Evolutionary conservation across 1,284 basidiomycete genomes (phyloP), one percentile per base, ranked within the genome.

Genomic region (Microbotryum saponariae): DNA sequence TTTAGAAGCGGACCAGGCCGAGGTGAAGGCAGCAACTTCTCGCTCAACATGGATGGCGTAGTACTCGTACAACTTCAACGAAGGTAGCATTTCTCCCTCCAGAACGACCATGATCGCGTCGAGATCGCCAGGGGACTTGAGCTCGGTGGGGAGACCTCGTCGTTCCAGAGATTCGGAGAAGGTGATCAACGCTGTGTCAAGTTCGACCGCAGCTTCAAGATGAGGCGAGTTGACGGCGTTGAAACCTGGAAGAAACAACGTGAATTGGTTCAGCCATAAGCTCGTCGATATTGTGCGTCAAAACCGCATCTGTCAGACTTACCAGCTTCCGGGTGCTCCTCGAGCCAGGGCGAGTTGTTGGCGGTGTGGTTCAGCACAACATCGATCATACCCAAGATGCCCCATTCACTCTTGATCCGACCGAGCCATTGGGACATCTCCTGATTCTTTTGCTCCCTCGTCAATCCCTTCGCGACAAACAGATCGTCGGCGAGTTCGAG

Each of bases 301-400:
- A 12, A 56, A 42, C n/a, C 42, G 29, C 21, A 2, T 23, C 48
- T 46, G 6, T 10, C 18, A 65, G 16, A 75, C 82, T 66, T 69
- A 86, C 91, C 91, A 67, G 91, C 89, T 81, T 97, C 92, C 4
- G 93, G 92, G 75, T 97, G 92, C 6, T 92, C 83, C 47, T 83
- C 74, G n/a, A 97, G 79, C 92, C 91, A 97, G 10, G 84, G 80
- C 66, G 87, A 91, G 73, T 96, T 90, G 73, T 90, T 88, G 7
- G 92, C 90, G 4, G 92, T 96, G 73, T 97, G 92, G 74, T 97
- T 97, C 63, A 94, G 82, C 20, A 97, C 93, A 51, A 97, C 88
- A 73, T 97, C 93, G 0, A 90, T 96, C 70, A 97, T 75, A 71
- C 85, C 87, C 62, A 94, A 79, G 45, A 97, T 78, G 1, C 93